Base-by-base conservation (phyloP, 495 filamentous ascomycete species). In the Umbilicaria muhlenbergii region DNA sequence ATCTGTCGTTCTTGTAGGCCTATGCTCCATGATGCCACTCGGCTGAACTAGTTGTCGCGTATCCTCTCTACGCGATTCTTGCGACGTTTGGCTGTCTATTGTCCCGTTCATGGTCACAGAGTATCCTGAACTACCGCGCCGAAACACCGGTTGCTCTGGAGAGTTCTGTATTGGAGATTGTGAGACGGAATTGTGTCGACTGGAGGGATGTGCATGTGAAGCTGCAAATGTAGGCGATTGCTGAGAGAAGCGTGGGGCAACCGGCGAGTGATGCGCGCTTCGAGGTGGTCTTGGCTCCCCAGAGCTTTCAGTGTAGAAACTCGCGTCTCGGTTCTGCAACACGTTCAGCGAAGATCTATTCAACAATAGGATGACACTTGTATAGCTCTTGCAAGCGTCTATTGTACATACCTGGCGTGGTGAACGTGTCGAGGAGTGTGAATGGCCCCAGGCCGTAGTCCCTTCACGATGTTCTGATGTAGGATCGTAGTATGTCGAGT, bases 1-100 rank as follows among this genome's bases (percentile, higher is more conserved):
- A 60, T 88, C 80, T 15, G 78, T 75, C 41, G 79, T 73, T 49
- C 81, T 74, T 42, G 75, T 68, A 31, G 76, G 68, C 40, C 73
- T 81, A 71, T 83, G 47, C 45, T 43, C 39, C 31, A 32, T 33
- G 41, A 47, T 24, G 13, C 44, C 18, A 32, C 43, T 45, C 18
- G 44, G 34, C 36, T 39, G 40, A 17, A 44, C 39, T 18, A 61
- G 58, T 14, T 67, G 65, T 56, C 36, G 57, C 36, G 53, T 24
- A 28, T 70, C 64, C 55, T 60, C 60, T 7, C 62, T 61, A 28
- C 66, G 52, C 16, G 46, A 54, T 43, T 52, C 44, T 39, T 51
- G 52, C 13, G 49, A 52, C 24, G 45, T 18, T 3, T 39, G 40
- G 19, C 41, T 43, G 11, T 48, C 46, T 19, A 40, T 35, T 2